These are phyloP conservation scores for Gynochthodes officinalis DNA, from an alignment of 257 asterid genomes.

Conservation along the genomic window DNA sequence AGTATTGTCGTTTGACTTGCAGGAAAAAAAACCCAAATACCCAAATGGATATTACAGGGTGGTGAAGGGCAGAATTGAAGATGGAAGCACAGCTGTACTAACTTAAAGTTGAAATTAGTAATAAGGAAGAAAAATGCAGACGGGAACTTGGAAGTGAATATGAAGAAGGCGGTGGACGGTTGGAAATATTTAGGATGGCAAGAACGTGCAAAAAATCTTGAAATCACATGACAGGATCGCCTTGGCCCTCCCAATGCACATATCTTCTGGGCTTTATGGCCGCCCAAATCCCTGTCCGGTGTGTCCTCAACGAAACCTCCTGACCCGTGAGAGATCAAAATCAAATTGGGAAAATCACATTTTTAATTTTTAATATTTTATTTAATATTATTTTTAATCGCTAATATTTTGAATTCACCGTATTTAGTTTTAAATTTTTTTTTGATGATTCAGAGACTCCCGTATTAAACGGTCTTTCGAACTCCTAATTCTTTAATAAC, in stretches of 20 bases:
- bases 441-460: no score
- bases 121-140: background rate
- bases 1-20: no score
- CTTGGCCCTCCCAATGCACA: background rate
- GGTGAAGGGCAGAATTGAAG: background rate
- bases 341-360: no score
- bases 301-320: no score
- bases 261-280: background rate
- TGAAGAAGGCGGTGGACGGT: constrained; percentile 8
- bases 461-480: no score
- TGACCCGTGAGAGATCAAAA: no score
- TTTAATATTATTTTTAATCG: no score
- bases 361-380: no score
- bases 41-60: background rate
- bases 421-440: no score
- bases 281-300: constrained; percentile 18
- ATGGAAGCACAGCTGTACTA: background rate
- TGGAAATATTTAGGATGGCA: background rate
- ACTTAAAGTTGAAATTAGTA: background rate
- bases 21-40: no score
- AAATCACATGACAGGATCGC: constrained; percentile 13
- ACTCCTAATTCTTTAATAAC: no score
- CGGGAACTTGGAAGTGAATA: background rate
- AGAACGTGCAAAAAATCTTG: constrained; percentile 21
- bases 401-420: no score